Base-by-base conservation (phyloP, 1,284 basidiomycete species). In the Rhodotorula sp. region DNA sequence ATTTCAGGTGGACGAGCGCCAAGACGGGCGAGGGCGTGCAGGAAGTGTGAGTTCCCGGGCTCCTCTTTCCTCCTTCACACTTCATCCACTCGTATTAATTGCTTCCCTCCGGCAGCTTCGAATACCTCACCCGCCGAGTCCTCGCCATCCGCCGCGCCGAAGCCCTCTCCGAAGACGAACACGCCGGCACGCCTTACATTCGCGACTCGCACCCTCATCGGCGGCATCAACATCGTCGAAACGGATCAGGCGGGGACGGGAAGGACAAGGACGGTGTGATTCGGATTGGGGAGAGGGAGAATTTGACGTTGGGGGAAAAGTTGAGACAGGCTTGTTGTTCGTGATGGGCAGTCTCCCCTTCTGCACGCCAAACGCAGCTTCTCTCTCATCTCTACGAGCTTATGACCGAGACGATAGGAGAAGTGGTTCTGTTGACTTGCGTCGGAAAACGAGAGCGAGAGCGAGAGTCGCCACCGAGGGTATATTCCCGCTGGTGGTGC, bases 1-100 rank as follows among this genome's bases (percentile, higher is more conserved):
- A 72, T 28, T 78, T 78, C 50, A 34, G 54, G 61, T 34, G 66
- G n/a, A 71, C 75, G 26, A 74, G 71, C 8, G 76, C 77, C 10
- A 75, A 76, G 64, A 74, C 69, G 23, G 77, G 77, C 28, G 69
- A 75, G 31, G 74, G 71, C 8, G 70, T 78, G 14, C 68, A 73
- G 23, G 70, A 77, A 19, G 66, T 75, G 64, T 77, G 50, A 61
- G 71, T 67, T 57, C 8, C 31, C 2, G 5, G 45, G 12, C 12
- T 5, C 26, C 3, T 34, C 50, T 38, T 14, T 55, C 43, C 26
- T 26, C 3, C 10, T 38, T 38, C 14, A 28, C 23, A 26, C 38
- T 14, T 28, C 26, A 4, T 15, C 19, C n/a, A 31, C 18, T 18
- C 31, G 15, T 21, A 21, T 18, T 12, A 2, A n/a, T 12, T 16